Conservation (phyloP, 1,139 yeast species). For the Nematodospora anomalae region DNA sequence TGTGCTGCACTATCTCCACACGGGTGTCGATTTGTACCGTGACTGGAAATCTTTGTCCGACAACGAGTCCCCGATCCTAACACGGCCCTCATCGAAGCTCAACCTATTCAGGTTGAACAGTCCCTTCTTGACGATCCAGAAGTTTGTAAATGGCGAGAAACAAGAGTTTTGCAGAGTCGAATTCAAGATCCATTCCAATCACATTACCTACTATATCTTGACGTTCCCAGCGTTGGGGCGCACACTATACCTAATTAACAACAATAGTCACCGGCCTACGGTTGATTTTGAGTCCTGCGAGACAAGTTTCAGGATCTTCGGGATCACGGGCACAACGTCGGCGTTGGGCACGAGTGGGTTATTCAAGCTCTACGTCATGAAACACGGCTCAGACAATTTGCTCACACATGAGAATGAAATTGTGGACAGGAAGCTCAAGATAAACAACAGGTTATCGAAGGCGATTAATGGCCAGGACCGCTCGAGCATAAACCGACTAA, state of each 20-base stretch:
- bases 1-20: conserved; percentile 28
- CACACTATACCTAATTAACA: conserved; percentile 22
- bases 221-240: conserved; percentile 20
- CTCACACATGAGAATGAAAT: conserved; percentile 25
- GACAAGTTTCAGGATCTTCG: conserved; percentile 34
- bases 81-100: conserved; percentile 25
- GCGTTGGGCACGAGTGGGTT: conserved; percentile 37
- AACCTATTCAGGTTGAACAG: conserved; percentile 33
- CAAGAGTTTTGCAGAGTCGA: conserved; percentile 32
- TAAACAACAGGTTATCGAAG: conserved; percentile 12
- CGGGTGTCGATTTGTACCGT: conserved; percentile 21
- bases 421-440: conserved; percentile 9
- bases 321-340: conserved; percentile 40
- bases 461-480: conserved; percentile 14
- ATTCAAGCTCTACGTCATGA: conserved; percentile 29
- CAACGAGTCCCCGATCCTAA: conserved; percentile 23
- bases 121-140: conserved; percentile 33
- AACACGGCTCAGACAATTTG: conserved; percentile 18
- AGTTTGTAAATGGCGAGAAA: conserved; percentile 16
- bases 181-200: conserved; percentile 32
- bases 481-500: conserved; percentile 11
- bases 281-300: conserved; percentile 32
- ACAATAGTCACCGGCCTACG: conserved; percentile 36
- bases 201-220: conserved; percentile 37
- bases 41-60: conserved; percentile 3